Evolutionary conservation across 169 alveolate species (phyloP).

Genomic region (Plasmodium knowlesi): DNA sequence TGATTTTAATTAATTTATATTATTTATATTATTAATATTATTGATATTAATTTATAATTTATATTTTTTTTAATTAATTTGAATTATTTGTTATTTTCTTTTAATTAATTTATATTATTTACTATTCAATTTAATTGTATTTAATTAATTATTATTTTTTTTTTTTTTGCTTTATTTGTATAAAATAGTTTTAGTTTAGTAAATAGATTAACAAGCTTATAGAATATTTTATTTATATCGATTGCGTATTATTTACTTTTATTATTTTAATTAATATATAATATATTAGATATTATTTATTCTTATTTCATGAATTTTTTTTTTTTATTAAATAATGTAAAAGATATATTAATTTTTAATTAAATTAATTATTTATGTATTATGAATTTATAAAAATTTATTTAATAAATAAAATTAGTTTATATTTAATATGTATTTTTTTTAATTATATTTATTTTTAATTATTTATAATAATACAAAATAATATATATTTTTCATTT

Average conservation of each 20-base stretch:
- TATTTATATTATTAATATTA: too few species aligned
- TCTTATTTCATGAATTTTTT: neutral
- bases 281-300: too few species aligned
- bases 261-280: too few species aligned
- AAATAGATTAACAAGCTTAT: neutral
- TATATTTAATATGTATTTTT: neutral
- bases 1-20: too few species aligned
- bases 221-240: neutral
- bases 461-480: neutral
- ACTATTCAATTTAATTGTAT: neutral
- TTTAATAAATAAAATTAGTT: neutral
- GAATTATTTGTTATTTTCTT: neutral
- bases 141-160: neutral
- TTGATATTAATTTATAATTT: too few species aligned
- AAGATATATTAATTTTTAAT: too few species aligned
- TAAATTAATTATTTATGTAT: neutral
- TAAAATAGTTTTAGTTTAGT: neutral
- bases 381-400: neutral
- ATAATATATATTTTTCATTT: neutral
- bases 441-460: neutral
- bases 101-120: neutral
- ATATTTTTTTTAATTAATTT: too few species aligned
- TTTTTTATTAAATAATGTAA: too few species aligned
- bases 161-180: neutral
- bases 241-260: neutral